Evolutionary conservation across 306 rosid genomes (phyloP), one percentile per base, ranked within the genome.

Genomic region (Fragaria nilgerrensis): DNA sequence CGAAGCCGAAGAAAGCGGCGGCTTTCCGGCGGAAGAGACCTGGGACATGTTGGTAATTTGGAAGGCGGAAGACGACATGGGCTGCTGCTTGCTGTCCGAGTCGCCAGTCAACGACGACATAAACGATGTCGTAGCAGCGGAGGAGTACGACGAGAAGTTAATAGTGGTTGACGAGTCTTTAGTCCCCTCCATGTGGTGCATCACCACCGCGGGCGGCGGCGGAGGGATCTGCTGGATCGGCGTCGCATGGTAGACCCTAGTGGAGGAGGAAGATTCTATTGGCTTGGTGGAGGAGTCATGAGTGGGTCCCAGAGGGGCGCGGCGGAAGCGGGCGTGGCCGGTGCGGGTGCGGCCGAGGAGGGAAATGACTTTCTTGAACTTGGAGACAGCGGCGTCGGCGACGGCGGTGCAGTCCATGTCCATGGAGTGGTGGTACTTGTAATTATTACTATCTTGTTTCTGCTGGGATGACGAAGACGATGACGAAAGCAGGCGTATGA

Each of bases 221-320:
- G 91, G 84, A 0, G 96, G 97, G 90, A 94, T 90, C 87, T 89
- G 98, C 87, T 89, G 94, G 68, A 94, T 77, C 78, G 98, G 94
- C 29, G 89, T 90, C 2, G 90, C 94, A 29, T 82, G 78, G 74
- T 68, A 88, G 49, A 83, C 72, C 59, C 59, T 83, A 3, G 73
- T n/a, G 4, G 81, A 70, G 6, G 64, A 55, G n/a, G 59, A 37
- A 7, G 41, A 56, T n/a, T 56, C 63, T 22, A 19, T 22, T 71
- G 93, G 55, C 4, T 17, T 48, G 37, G 50, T 0, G 77, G n/a
- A 41, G 58, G 50, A 41, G 53, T 15, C 47, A 27, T 47, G 17
- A 27, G 22, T 11, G 14, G 29, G n/a, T 48, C n/a, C 44, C 37
- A 90, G 39, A 47, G 97, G 97, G 25, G 90, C 96, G 73, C 97